Base-by-base conservation (phyloP, 2,329 filamentous ascomycete genomes). In the Cordyceps cicadae region DNA sequence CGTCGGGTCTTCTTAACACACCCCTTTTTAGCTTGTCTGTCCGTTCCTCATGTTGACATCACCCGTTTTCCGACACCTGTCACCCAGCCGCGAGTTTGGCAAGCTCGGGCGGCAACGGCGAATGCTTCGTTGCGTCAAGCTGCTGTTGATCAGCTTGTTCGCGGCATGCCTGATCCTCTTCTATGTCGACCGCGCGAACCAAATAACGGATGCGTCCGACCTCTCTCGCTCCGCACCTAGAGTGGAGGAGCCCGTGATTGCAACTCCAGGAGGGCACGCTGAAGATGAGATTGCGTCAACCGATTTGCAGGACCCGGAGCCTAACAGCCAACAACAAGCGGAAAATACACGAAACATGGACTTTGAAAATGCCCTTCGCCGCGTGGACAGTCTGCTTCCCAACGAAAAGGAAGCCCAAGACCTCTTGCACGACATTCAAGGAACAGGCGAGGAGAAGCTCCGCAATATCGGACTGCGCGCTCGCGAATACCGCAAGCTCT, bases 401-500 rank as follows among this genome's bases (percentile, higher is more conserved):
- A 37, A 37, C 17, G 55, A 58, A 24, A 58, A 21, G 34, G 55
- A 58, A 7, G 26, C 34, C 24, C 46, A 46, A 21, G 41, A 21
- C 21, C 12, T 58, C 32, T 17, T 58, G 7, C 45, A 43, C 7
- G 11, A 32, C 34, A 32, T 58, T 6, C 21, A 58, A 32, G 45
- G 55, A 37, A 43, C 55, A 21, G 55, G 46, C 11, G 15, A 32
- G 15, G 46, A 41, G 48, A 58, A 58, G 55, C 55, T 58, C 14
- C 46, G 34, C 8, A 46, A 58, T 5, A 58, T 58, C 51, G 55
- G 55, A 6, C 46, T 58, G 15, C 55, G 55, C 55, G 46, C 55
- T 3, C 55, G 55, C 19, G 55, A 50, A 17, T 58, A 58, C 37
- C 21, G 21, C n/a, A 51, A 32, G 24, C 51, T 21, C 15, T 43